Percentiles rank a stretch among this genome's conserved stretches.
Conservation (phyloP, 345 rosid species). For the Lepidium aucheri region DNA sequence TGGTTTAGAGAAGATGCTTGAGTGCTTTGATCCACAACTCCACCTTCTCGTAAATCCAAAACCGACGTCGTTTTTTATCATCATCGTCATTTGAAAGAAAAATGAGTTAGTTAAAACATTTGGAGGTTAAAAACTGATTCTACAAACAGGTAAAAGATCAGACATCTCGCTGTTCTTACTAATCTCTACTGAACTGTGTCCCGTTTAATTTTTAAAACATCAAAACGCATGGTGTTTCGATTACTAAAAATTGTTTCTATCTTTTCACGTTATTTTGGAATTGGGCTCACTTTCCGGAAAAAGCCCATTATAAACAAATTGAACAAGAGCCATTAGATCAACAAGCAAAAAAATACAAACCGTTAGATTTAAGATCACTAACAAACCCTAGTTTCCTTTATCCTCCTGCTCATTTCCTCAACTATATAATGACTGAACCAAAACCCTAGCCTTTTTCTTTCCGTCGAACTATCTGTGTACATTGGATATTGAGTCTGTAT, state of each 20-base stretch:
- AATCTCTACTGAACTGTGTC: background rate
- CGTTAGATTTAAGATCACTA: constrained; percentile 15
- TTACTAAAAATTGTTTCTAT: background rate
- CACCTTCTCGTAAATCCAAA: too few species aligned
- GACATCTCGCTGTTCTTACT: background rate
- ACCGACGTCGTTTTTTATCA: too few species aligned
- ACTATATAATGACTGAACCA: constrained; percentile 12
- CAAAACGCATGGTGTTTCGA: background rate
- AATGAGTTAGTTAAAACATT: background rate
- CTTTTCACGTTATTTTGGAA: background rate
- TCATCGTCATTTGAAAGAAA: background rate
- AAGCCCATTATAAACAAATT: background rate
- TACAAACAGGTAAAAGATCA: background rate
- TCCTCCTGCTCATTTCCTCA: background rate
- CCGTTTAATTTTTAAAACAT: background rate
- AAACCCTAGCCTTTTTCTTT: constrained; percentile 11
- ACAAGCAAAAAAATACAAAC: background rate
- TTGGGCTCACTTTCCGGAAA: background rate
- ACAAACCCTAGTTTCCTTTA: constrained; percentile 15
- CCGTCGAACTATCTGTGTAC: constrained; percentile 1
- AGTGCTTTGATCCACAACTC: background rate
- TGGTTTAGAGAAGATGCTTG: background rate
- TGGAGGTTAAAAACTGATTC: background rate
- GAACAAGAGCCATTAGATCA: constrained; percentile 20
- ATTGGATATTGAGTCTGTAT: background rate